Conservation (phyloP, 345 rosid genomes). For the Punica granatum region DNA sequence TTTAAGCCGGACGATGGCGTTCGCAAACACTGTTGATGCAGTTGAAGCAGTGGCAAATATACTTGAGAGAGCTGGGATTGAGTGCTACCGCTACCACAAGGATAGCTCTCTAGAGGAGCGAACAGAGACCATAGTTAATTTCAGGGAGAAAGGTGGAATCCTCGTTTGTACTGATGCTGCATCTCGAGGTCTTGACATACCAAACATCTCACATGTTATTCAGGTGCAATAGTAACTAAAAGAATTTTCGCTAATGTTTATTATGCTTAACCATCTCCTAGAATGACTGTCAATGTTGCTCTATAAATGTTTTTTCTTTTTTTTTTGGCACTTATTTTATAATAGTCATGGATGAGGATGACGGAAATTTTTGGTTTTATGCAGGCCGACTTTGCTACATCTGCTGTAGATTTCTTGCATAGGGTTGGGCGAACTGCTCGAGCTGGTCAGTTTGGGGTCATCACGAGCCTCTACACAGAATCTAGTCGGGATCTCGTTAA, state of each 20-base stretch:
- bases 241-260: neutral
- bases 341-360: neutral
- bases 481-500: slow-evolving; percentile 67
- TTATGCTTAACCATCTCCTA: neutral
- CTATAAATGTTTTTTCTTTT: neutral
- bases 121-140: slow-evolving; percentile 49
- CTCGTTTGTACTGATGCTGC: slow-evolving; percentile 98
- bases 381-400: slow-evolving; percentile 95
- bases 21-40: slow-evolving; percentile 88
- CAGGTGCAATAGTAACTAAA: slow-evolving; percentile 43
- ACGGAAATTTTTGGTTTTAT: slow-evolving; percentile 10
- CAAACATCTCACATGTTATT: slow-evolving; percentile 80
- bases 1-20: slow-evolving; percentile 74
- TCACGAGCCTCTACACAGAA: slow-evolving; percentile 83
- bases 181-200: slow-evolving; percentile 95
- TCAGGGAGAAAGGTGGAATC: slow-evolving; percentile 74
- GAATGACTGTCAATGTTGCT: neutral
- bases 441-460: slow-evolving; percentile 85
- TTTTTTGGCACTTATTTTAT: neutral
- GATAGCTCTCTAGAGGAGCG: slow-evolving; percentile 74
- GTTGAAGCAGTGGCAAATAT: slow-evolving; percentile 80
- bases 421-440: slow-evolving; percentile 95
- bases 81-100: slow-evolving; percentile 77
- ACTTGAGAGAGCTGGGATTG: slow-evolving; percentile 66
- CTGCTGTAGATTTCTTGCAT: slow-evolving; percentile 91